phyloP scores from a whole-genome alignment of 495 filamentous ascomycete species.

The Penicillium subrubescens region DNA sequence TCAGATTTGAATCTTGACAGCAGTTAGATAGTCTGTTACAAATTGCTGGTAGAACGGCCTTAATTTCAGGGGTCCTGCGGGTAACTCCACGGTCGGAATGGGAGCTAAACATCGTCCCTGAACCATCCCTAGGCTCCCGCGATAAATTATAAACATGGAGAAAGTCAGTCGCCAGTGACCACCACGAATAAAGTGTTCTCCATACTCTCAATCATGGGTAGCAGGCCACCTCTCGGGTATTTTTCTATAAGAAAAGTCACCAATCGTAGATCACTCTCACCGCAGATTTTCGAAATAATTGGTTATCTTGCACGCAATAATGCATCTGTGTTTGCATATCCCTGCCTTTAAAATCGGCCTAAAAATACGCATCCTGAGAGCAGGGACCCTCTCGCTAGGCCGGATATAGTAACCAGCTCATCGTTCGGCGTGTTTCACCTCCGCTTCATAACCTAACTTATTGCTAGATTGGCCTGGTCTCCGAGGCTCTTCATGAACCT shows the following conservation, averaged over 20 bases:
- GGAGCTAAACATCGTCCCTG: not conserved
- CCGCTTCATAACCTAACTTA: no score
- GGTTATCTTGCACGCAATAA: not conserved
- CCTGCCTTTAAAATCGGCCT: not conserved
- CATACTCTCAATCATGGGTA: not conserved
- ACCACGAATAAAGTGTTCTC: not conserved
- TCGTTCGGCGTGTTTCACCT: not conserved
- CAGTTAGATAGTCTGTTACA: not conserved
- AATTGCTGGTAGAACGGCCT: not conserved
- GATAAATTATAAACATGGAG: not conserved
- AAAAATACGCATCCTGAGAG: not conserved
- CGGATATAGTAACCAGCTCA: not conserved
- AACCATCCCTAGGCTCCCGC: constrained; percentile 1
- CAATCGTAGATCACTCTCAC: not conserved
- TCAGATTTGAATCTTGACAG: not conserved
- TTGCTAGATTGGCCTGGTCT: not conserved
- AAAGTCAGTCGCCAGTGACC: not conserved
- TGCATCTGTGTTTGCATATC: not conserved
- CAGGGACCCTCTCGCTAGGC: not conserved
- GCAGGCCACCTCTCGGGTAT: no score
- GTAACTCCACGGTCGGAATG: constrained; percentile 12
- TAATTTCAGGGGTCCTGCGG: not conserved
- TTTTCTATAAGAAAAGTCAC: not conserved
- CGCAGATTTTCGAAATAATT: not conserved
- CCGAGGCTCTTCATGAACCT: not conserved